Evolutionary conservation across 305 asterid genomes (phyloP).

Genomic region (Rubia balearica): DNA sequence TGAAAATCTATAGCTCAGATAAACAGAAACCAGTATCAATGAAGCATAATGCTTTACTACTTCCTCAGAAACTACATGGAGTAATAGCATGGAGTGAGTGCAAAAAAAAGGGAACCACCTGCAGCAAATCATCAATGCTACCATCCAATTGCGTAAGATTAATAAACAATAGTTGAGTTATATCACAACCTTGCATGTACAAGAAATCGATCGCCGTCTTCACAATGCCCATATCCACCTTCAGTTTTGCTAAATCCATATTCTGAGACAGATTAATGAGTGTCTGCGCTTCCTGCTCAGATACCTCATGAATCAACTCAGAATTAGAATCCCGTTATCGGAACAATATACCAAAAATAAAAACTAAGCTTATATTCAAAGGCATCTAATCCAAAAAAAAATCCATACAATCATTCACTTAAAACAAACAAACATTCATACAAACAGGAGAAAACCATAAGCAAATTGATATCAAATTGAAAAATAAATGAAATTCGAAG

Average conservation of each 20-base stretch:
- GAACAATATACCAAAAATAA: not conserved
- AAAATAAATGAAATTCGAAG: no score
- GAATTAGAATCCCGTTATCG: not conserved
- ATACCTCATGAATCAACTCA: constrained; percentile 56
- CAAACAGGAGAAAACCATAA: no score
- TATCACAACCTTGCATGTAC: constrained; percentile 54
- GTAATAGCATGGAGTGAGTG: not conserved
- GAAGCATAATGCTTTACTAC: not conserved
- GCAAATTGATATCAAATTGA: no score
- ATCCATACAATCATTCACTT: not conserved
- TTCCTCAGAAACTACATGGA: not conserved
- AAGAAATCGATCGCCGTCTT: constrained; percentile 51
- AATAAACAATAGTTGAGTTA: constrained; percentile 56
- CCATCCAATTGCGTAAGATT: constrained; percentile 83
- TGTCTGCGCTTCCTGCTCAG: constrained; percentile 90
- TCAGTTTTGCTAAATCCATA: constrained; percentile 54
- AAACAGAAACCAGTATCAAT: not conserved
- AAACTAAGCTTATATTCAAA: not conserved
- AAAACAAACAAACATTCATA: no score
- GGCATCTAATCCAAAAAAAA: not conserved
- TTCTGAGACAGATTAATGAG: constrained; percentile 80
- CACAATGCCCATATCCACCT: constrained; percentile 56
- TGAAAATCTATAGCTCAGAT: not conserved
- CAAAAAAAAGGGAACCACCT: constrained; percentile 41
- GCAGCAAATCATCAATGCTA: constrained; percentile 79